These are phyloP conservation scores for Breynia disticha DNA, from an alignment of 441 rosid species.

Conservation along the genomic window DNA sequence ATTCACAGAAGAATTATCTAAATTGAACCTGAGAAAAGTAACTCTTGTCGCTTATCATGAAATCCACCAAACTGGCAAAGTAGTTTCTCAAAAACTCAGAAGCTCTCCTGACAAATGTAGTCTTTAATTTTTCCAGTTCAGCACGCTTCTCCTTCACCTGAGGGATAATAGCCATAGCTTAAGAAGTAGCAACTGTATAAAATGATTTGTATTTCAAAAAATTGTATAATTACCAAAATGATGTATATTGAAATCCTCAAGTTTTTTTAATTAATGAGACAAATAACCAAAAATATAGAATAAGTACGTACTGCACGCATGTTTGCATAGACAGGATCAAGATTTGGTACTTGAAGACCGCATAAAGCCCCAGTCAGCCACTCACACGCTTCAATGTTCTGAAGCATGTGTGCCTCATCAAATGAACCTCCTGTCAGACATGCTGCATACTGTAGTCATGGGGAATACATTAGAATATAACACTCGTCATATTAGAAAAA, in stretches of 20 bases:
- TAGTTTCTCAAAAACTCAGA: slow-evolving; percentile 94
- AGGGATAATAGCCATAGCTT: slow-evolving; percentile 13
- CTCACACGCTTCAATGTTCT: slow-evolving; percentile 95
- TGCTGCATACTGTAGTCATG: slow-evolving; percentile 64
- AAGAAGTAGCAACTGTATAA: slow-evolving; percentile 1
- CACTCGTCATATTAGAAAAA: too few species aligned
- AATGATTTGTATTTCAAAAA: neutral
- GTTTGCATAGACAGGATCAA: slow-evolving; percentile 72
- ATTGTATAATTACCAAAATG: neutral
- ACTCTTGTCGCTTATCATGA: slow-evolving; percentile 95
- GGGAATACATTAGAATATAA: slow-evolving; percentile 14
- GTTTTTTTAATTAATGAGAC: neutral
- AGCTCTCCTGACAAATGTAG: slow-evolving; percentile 86
- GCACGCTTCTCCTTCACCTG: slow-evolving; percentile 90
- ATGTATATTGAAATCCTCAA: neutral
- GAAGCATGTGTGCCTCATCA: slow-evolving; percentile 88
- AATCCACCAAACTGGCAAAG: slow-evolving; percentile 97
- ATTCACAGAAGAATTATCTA: slow-evolving; percentile 6
- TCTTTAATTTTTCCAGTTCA: slow-evolving; percentile 72
- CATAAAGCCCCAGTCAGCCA: slow-evolving; percentile 80
- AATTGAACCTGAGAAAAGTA: slow-evolving; percentile 79
- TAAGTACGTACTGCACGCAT: slow-evolving; percentile 73
- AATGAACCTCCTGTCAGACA: slow-evolving; percentile 82
- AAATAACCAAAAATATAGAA: slow-evolving; percentile 10
- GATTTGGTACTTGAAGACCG: slow-evolving; percentile 76